Evolutionary conservation across 306 rosid species (phyloP).

Genomic region (Pterocarpus macrocarpus): DNA sequence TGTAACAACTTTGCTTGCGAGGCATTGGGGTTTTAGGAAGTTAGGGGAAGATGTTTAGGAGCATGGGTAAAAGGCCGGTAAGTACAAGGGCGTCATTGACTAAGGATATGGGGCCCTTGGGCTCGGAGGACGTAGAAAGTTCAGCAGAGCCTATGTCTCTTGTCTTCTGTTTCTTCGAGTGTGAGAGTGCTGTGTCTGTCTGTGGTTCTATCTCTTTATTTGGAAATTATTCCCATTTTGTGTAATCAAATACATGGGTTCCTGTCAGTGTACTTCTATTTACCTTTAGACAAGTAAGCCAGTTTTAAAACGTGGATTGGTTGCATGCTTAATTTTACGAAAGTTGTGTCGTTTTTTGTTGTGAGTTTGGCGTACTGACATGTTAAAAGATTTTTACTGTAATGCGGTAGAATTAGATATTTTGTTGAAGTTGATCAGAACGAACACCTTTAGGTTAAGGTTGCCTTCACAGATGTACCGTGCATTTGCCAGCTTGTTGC

Average conservation of each 20-base stretch:
- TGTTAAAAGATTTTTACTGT: too few relatives aligned
- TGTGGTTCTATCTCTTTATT: neutral
- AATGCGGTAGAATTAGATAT: neutral
- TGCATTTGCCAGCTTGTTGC: too few relatives aligned
- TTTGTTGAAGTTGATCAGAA: neutral
- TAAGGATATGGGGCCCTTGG: too few relatives aligned
- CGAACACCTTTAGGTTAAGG: neutral
- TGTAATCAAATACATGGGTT: neutral
- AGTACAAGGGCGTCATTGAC: neutral
- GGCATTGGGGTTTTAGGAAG: neutral
- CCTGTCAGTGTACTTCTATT: neutral
- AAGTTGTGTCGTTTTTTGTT: too few relatives aligned
- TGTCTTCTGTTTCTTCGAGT: too few relatives aligned
- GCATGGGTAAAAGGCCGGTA: neutral
- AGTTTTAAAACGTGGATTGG: conserved; percentile 12
- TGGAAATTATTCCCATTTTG: neutral
- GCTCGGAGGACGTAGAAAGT: too few relatives aligned
- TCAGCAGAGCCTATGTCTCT: too few relatives aligned
- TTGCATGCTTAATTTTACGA: neutral
- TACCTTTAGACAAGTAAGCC: neutral
- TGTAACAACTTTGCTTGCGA: neutral
- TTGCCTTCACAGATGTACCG: neutral
- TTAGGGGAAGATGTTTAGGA: neutral
- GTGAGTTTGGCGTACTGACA: too few relatives aligned
- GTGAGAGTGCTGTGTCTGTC: neutral